Percentiles rank a stretch among this genome's conserved stretches.
phyloP scores from a whole-genome alignment of 139 green algal species.

The Tetradesmus obliquus region DNA sequence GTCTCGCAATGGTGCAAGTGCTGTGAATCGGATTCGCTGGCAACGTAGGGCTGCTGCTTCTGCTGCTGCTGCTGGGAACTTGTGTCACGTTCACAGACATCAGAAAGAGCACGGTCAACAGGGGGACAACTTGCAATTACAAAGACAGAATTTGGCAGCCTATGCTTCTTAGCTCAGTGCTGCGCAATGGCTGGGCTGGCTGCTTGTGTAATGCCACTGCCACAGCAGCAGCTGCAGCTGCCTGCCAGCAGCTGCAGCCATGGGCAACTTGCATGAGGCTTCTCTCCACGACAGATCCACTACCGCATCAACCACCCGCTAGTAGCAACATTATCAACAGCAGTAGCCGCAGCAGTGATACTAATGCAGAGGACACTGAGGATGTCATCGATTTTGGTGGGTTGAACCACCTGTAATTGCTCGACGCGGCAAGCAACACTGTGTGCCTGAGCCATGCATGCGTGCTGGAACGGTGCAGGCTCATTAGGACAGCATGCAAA shows the following conservation, averaged over 20 bases:
- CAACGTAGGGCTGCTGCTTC: neutral
- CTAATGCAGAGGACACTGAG: neutral
- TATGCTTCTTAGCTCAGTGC: neutral
- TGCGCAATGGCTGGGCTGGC: neutral
- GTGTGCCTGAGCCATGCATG: no score
- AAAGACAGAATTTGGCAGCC: no score
- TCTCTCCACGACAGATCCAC: neutral
- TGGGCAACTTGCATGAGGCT: neutral
- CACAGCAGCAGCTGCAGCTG: neutral
- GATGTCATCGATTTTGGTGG: constrained; percentile 1
- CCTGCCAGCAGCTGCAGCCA: neutral
- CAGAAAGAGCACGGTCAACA: neutral
- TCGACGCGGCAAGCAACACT: neutral
- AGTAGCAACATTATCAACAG: neutral
- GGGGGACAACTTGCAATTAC: neutral
- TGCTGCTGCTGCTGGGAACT: neutral
- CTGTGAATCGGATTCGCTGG: no score
- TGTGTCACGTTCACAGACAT: neutral
- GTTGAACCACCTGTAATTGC: no score
- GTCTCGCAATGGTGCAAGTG: no score
- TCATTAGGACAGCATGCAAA: no score
- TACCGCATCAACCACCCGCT: no score
- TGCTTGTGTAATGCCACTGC: neutral
- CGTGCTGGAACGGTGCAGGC: no score
- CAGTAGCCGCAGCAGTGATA: neutral